Percentiles rank a stretch among this genome's conserved stretches.
These are phyloP conservation scores for Pichia nakasei DNA, from an alignment of 805 yeast species.

Conservation along the genomic window DNA sequence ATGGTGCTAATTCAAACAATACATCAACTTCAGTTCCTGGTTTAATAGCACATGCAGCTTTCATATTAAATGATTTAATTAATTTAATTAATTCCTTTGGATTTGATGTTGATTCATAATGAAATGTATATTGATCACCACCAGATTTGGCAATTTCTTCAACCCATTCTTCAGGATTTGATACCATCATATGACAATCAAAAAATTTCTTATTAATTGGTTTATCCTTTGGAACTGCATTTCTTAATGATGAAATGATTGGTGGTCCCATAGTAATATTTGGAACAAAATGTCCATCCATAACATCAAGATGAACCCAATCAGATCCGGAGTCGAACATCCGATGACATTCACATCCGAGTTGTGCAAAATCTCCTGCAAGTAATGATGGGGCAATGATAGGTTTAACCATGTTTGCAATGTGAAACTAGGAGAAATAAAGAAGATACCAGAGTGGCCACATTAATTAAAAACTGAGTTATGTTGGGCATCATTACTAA, in stretches of 20 bases:
- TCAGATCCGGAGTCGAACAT: constrained; percentile 79
- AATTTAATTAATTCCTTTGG: constrained; percentile 65
- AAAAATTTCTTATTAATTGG: constrained; percentile 27
- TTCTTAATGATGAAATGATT: constrained; percentile 67
- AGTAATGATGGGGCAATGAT: constrained; percentile 92
- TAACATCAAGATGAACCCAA: constrained; percentile 96
- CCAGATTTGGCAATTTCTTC: constrained; percentile 87
- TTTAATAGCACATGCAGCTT: constrained; percentile 89
- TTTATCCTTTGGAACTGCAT: constrained; percentile 53
- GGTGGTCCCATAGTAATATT: constrained; percentile 94
- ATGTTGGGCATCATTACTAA: too few species aligned
- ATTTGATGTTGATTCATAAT: constrained; percentile 82
- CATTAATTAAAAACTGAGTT: too few species aligned
- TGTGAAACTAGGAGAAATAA: not conserved
- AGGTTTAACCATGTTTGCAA: constrained; percentile 49
- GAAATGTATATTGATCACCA: constrained; percentile 94
- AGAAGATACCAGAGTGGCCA: too few species aligned
- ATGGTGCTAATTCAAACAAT: constrained; percentile 47
- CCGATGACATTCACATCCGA: constrained; percentile 79
- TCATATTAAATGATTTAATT: constrained; percentile 76
- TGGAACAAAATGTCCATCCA: constrained; percentile 99
- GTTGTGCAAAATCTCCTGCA: constrained; percentile 83
- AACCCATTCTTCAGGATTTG: constrained; percentile 89
- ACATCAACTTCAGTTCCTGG: constrained; percentile 88
- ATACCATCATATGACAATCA: constrained; percentile 99